These are phyloP conservation scores for Herpotrichia juniperi DNA, from an alignment of 2,329 filamentous ascomycete species.

Conservation along the genomic window DNA sequence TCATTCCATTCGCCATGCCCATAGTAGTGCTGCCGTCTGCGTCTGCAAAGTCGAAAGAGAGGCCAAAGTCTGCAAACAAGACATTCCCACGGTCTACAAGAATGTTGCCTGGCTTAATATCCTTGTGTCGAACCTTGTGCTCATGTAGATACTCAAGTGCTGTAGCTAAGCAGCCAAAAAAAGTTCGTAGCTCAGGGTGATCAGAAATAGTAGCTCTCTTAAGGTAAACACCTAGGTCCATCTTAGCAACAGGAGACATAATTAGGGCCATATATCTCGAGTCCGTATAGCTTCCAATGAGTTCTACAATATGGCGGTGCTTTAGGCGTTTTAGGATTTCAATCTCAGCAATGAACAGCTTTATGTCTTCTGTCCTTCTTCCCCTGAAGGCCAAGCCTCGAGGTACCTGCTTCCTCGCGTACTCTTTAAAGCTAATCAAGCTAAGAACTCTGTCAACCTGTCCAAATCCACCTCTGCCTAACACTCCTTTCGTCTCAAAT, in stretches of 20 bases:
- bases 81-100: constrained; percentile 25
- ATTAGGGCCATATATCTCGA: constrained; percentile 30
- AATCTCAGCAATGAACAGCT: constrained; percentile 31
- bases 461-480: constrained; percentile 29
- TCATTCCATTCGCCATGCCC: constrained; percentile 17
- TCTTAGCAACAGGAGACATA: constrained; percentile 32
- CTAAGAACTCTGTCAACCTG: constrained; percentile 31
- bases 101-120: constrained; percentile 41
- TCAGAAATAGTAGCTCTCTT: constrained; percentile 9
- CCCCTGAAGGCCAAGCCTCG: constrained; percentile 16
- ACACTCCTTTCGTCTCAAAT: constrained; percentile 21
- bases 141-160: constrained; percentile 32
- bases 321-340: constrained; percentile 31
- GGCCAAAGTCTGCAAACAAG: constrained; percentile 36
- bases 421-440: constrained; percentile 21
- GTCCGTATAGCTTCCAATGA: constrained; percentile 40
- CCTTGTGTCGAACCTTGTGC: constrained; percentile 31
- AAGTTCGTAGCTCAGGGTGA: constrained; percentile 17
- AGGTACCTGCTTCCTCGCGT: no score
- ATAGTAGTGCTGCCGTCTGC: constrained; percentile 16
- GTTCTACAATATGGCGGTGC: constrained; percentile 35
- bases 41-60: constrained; percentile 20
- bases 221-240: constrained; percentile 21
- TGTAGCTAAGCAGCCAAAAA: constrained; percentile 33
- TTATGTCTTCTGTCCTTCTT: constrained; percentile 14